phyloP scores from a whole-genome alignment of 1,284 basidiomycete species.

The Ceratobasidium sp. region DNA sequence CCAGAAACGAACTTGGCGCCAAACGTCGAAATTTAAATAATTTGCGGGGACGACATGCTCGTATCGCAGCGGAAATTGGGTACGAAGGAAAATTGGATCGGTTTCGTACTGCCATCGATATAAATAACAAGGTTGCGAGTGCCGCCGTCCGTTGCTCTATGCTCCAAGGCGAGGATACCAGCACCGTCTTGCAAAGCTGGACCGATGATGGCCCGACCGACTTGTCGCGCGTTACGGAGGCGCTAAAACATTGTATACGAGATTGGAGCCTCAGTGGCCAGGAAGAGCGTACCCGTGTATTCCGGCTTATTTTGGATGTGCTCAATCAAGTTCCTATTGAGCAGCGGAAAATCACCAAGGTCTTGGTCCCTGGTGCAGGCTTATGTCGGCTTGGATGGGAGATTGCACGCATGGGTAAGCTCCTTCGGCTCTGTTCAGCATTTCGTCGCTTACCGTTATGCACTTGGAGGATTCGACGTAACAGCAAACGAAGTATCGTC shows the following conservation, averaged over 20 bases:
- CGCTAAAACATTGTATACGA: slow-evolving; percentile 68
- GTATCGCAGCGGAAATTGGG: slow-evolving; percentile 59
- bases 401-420: slow-evolving; percentile 62
- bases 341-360: slow-evolving; percentile 50
- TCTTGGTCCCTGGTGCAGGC: slow-evolving; percentile 69
- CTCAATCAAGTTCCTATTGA: slow-evolving; percentile 46
- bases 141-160: slow-evolving; percentile 51
- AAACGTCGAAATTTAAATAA: slow-evolving; percentile 21
- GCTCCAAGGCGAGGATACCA: too few relatives aligned
- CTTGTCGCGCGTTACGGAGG: slow-evolving; percentile 59
- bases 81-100: slow-evolving; percentile 60
- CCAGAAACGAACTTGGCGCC: slow-evolving; percentile 12
- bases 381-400: slow-evolving; percentile 71
- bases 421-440: not conserved
- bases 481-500: slow-evolving; percentile 66
- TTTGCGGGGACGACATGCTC: slow-evolving; percentile 40
- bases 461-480: slow-evolving; percentile 56
- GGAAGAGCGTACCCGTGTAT: slow-evolving; percentile 59
- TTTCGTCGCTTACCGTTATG: not conserved
- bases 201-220: slow-evolving; percentile 46
- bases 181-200: too few relatives aligned
- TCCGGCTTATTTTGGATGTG: slow-evolving; percentile 61
- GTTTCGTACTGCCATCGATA: slow-evolving; percentile 54
- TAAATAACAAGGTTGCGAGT: slow-evolving; percentile 58
- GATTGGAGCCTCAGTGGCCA: slow-evolving; percentile 68